Conservation (phyloP, 2,329 filamentous ascomycete species). For the Cladophialophora carrionii region DNA sequence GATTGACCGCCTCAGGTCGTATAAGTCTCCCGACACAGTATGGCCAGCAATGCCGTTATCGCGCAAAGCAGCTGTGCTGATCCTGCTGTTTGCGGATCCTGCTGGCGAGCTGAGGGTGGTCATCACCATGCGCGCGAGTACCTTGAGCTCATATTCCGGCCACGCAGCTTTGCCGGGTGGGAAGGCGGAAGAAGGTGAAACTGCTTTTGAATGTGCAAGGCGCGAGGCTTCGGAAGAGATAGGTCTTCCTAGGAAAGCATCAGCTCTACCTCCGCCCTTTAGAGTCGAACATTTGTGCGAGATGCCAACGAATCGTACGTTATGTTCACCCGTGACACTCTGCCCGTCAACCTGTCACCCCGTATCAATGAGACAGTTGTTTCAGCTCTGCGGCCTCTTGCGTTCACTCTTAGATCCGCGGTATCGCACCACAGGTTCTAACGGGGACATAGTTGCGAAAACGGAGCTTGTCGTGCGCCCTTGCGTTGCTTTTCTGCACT, state of each 20-base stretch:
- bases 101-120: conserved; percentile 74
- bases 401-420: background rate
- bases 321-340: background rate
- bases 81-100: conserved; percentile 84
- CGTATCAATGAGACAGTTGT: background rate
- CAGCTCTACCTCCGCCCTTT: conserved; percentile 75
- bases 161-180: conserved; percentile 87
- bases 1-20: conserved; percentile 60
- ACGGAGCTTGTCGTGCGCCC: conserved; percentile 75
- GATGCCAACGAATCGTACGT: conserved; percentile 69
- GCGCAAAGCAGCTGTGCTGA: conserved; percentile 80
- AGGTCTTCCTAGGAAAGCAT: conserved; percentile 67
- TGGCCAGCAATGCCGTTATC: conserved; percentile 61
- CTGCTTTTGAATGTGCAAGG: conserved; percentile 76
- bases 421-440: background rate
- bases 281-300: conserved; percentile 84
- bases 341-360: background rate
- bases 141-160: conserved; percentile 69
- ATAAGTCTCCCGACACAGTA: conserved; percentile 60
- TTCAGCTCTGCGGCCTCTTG: background rate
- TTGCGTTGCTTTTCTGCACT: conserved; percentile 76
- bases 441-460: conserved; percentile 51
- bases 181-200: conserved; percentile 60
- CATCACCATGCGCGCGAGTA: conserved; percentile 64
- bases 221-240: conserved; percentile 94